Evolutionary conservation across 140 eudicot genomes (phyloP), one percentile per base, ranked within the genome.

Genomic region (Stevia rebaudiana): DNA sequence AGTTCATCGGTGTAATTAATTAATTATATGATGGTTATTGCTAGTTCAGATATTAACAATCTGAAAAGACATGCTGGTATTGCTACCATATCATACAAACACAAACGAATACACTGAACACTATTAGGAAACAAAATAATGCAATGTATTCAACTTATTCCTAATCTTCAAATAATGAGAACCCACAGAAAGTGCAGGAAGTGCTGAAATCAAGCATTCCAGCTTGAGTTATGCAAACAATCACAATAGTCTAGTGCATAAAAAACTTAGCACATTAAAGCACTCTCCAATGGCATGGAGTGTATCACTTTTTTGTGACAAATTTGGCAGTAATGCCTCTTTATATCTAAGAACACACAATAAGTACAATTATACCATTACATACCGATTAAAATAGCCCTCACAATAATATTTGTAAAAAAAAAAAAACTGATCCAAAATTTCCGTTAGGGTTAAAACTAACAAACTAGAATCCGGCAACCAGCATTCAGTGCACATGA

Each of bases 151-250:
- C 50, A 55, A 13, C 74, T 58, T 31, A 8, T 47, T 69, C 13
- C 4, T 18, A 11, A 13, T 43, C 56, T 68, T 69, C 48, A 69
- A 40, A 43, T 57, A 18, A 41, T 25, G 12, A 46, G 37, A 46
- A 16, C 57, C 25, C 2, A 42, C 56, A 28, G 35, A 15, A 10
- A 23, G 57, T 56, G 58, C 56, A 54, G 65, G 17, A 37, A 54
- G 17, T 52, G 39, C 37, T 13, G 19, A 54, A 28, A 8, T 36
- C 39, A 23, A 66, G 37, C 62, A 67, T 51, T 58, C 18, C 63
- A 52, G 44, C 31, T 53, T 21, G 7, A 53, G 67, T 57, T 56
- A 69, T 21, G 30, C 18, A 55, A 56, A 69, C 54, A 55, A 25
- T 43, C 24, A 13, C 28, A 53, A 56, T 19, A 17, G 15, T 31